phyloP scores from a whole-genome alignment of 768 basidiomycete genomes.

The Clathrus columnatus region DNA sequence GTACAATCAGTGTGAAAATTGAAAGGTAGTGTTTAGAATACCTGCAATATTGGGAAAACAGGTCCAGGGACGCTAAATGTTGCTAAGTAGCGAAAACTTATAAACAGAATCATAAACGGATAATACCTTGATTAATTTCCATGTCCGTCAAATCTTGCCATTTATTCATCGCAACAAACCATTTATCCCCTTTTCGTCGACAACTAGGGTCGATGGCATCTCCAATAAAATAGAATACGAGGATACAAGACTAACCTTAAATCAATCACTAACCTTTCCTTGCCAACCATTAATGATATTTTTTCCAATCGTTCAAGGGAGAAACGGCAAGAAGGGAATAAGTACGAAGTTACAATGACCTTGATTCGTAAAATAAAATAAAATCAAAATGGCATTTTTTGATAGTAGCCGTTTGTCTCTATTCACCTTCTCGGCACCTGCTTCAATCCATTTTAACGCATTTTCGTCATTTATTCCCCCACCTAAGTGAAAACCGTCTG shows the following conservation, averaged over 20 bases:
- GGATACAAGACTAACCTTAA: conserved; percentile 55
- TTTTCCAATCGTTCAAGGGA: conserved; percentile 58
- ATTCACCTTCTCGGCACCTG: conserved; percentile 84
- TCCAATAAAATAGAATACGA: background rate
- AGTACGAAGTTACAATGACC: conserved; percentile 97
- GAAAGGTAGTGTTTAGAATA: conserved; percentile 18
- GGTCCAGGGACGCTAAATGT: conserved; percentile 59
- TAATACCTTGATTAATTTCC: conserved; percentile 73
- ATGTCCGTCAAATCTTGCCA: conserved; percentile 97
- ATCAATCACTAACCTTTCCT: conserved; percentile 86
- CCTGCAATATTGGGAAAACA: conserved; percentile 80
- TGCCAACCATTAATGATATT: conserved; percentile 60
- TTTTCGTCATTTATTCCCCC: conserved; percentile 84
- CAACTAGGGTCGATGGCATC: conserved; percentile 48
- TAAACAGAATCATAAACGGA: background rate
- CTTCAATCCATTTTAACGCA: conserved; percentile 74
- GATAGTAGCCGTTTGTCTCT: too few relatives aligned
- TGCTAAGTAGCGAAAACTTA: background rate
- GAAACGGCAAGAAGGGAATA: conserved; percentile 82
- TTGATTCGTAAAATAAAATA: conserved; percentile 25
- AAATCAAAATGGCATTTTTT: too few relatives aligned
- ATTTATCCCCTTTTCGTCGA: conserved; percentile 61
- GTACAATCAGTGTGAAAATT: background rate
- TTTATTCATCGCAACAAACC: conserved; percentile 98
- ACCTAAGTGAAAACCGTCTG: conserved; percentile 82